Conservation (phyloP, 208 protist genomes). For the Crithidia expoeki region DNA sequence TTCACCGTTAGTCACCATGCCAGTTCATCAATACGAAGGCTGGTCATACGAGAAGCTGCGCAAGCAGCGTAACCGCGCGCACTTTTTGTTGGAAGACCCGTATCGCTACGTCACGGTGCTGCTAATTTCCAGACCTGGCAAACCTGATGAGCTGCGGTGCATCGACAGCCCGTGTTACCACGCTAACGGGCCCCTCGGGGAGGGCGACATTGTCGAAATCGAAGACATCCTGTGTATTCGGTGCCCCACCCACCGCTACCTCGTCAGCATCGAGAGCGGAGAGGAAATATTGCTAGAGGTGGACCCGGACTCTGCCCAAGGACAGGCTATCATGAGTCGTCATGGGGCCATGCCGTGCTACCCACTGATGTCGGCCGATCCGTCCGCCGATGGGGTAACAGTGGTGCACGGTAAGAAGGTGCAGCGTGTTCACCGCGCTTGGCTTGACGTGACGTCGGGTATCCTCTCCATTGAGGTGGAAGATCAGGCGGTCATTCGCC, state of each 20-base stretch:
- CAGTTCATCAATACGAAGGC: slow-evolving; percentile 73
- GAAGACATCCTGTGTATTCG: slow-evolving; percentile 83
- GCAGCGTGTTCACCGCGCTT: slow-evolving; percentile 72
- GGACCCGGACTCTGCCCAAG: slow-evolving; percentile 33
- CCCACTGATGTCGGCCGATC: slow-evolving; percentile 24
- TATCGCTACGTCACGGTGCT: slow-evolving; percentile 86
- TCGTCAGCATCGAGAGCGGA: slow-evolving; percentile 79
- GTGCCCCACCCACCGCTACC: slow-evolving; percentile 83
- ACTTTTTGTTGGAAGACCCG: slow-evolving; percentile 84
- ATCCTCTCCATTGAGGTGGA: slow-evolving; percentile 80
- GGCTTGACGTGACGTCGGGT: slow-evolving; percentile 66
- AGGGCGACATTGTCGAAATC: slow-evolving; percentile 82
- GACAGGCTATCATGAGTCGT: slow-evolving; percentile 27
- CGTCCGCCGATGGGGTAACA: slow-evolving; percentile 21
- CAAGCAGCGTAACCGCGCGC: slow-evolving; percentile 71
- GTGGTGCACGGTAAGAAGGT: slow-evolving; percentile 42
- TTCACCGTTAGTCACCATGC: slow-evolving; percentile 20
- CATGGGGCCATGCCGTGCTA: slow-evolving; percentile 30
- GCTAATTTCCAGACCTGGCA: slow-evolving; percentile 31
- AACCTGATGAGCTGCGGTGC: slow-evolving; percentile 53
- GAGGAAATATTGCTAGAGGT: slow-evolving; percentile 57
- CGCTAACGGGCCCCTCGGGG: slow-evolving; percentile 76
- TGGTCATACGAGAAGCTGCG: slow-evolving; percentile 81
- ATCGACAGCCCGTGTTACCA: slow-evolving; percentile 90
- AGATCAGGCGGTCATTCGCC: slow-evolving; percentile 50